A percentile compares a stretch with the other conserved stretches of the same genome.
These are phyloP conservation scores for Tylopilus sp. DNA, from an alignment of 768 basidiomycete species.

Conservation along the genomic window DNA sequence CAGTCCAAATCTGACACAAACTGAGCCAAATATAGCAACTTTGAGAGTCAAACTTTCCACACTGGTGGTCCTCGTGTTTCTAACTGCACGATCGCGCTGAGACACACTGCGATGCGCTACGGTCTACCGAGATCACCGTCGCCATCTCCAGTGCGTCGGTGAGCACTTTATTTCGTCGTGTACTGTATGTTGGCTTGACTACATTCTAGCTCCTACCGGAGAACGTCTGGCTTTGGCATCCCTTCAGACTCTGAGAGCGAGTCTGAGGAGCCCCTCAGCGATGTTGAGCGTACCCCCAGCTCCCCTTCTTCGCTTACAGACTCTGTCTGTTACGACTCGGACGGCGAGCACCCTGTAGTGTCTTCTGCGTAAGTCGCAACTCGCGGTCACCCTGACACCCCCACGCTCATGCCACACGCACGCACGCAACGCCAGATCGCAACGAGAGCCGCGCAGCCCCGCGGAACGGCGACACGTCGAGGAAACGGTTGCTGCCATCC, in stretches of 20 bases:
- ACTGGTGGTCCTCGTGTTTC: background rate
- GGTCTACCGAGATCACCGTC: constrained; percentile 50
- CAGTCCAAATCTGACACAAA: background rate
- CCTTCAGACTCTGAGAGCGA: constrained; percentile 46
- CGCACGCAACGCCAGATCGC: constrained; percentile 9
- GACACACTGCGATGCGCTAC: constrained; percentile 44
- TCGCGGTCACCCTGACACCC: background rate
- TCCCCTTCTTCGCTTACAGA: constrained; percentile 37
- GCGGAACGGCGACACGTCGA: constrained; percentile 37
- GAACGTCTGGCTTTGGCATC: constrained; percentile 52
- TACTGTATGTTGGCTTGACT: background rate
- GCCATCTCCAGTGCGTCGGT: constrained; percentile 46
- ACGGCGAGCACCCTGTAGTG: constrained; percentile 34
- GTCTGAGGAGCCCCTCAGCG: constrained; percentile 32
- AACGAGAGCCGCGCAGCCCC: constrained; percentile 21
- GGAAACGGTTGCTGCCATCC: constrained; percentile 46
- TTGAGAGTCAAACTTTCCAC: too few relatives aligned
- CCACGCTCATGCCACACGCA: background rate
- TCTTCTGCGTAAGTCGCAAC: constrained; percentile 33
- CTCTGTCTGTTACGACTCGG: constrained; percentile 42
- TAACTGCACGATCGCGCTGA: background rate
- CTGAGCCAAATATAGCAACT: background rate
- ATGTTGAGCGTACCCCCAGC: constrained; percentile 32
- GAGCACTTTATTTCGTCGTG: constrained; percentile 11
- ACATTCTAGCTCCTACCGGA: constrained; percentile 21